Conservation (phyloP, 352 stramenopile genomes). For the Albugo laibachii region DNA sequence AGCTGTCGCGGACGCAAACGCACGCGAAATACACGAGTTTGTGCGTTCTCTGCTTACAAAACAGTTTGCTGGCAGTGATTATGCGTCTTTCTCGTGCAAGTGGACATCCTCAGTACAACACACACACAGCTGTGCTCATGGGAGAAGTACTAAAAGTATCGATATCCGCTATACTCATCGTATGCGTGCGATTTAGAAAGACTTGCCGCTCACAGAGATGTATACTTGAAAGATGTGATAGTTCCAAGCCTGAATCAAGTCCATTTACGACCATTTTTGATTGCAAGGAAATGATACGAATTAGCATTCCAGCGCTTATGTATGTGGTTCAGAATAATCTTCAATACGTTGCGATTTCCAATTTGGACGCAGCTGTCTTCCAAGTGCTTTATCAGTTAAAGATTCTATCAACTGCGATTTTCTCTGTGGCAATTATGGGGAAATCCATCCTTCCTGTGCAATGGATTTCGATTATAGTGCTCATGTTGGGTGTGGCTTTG, state of each 20-base stretch:
- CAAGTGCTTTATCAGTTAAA: constrained; percentile 79
- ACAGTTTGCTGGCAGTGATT: constrained; percentile 50
- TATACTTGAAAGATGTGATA: too few species aligned
- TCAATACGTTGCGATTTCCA: constrained; percentile 61
- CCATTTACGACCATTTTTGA: constrained; percentile 29
- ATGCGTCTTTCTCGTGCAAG: constrained; percentile 66
- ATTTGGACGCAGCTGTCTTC: constrained; percentile 60
- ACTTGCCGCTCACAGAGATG: too few species aligned
- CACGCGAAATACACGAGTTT: constrained; percentile 44
- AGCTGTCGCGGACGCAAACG: too few species aligned
- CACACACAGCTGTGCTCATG: constrained; percentile 48
- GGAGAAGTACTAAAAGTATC: constrained; percentile 54
- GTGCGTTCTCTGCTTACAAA: constrained; percentile 60
- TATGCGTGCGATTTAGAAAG: constrained; percentile 7
- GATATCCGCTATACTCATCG: constrained; percentile 23
- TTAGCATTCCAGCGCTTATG: constrained; percentile 54
- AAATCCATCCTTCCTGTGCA: constrained; percentile 50
- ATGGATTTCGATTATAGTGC: constrained; percentile 55
- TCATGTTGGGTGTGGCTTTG: constrained; percentile 64
- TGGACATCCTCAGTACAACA: constrained; percentile 46
- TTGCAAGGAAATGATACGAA: constrained; percentile 31
- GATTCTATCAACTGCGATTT: constrained; percentile 71
- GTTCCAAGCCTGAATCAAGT: too few species aligned
- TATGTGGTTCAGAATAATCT: constrained; percentile 77
- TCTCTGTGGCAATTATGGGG: constrained; percentile 60